Conservation (phyloP, 805 yeast species). For the Metschnikowia picachoensis region DNA sequence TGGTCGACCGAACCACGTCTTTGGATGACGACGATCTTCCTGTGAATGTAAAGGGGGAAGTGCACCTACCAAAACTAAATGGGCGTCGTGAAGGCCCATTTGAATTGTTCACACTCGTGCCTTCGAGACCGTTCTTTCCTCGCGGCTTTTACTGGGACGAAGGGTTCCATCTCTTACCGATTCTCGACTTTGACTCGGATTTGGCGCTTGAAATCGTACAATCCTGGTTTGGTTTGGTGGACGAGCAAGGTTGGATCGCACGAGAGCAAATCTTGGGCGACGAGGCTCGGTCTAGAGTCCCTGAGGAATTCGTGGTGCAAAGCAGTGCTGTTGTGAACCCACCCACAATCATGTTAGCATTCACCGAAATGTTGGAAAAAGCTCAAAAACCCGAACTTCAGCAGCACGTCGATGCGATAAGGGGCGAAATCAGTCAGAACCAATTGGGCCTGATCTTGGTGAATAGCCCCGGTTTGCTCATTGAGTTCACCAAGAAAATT, state of each 20-base stretch:
- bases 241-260: conserved; percentile 94
- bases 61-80: conserved; percentile 30
- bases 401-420: conserved; percentile 4
- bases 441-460: conserved; percentile 50
- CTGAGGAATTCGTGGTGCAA: conserved; percentile 77
- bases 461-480: conserved; percentile 54
- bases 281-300: conserved; percentile 87
- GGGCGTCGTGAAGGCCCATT: conserved; percentile 73
- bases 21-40: conserved; percentile 70
- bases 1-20: conserved; percentile 70
- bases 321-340: conserved; percentile 92
- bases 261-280: conserved; percentile 91
- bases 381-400: background rate
- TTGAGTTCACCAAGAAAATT: conserved; percentile 54
- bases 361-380: conserved; percentile 50
- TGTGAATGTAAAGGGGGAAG: conserved; percentile 27
- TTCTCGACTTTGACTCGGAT: conserved; percentile 79
- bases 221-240: conserved; percentile 86
- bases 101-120: conserved; percentile 77
- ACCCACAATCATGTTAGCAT: conserved; percentile 81
- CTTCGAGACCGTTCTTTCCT: conserved; percentile 92
- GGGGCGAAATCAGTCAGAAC: conserved; percentile 14
- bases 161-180: conserved; percentile 86
- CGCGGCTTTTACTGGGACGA: conserved; percentile 99
- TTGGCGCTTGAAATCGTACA: conserved; percentile 72